Base-by-base conservation (phyloP, 164 flowering plant genomes). In the Santalum album region DNA sequence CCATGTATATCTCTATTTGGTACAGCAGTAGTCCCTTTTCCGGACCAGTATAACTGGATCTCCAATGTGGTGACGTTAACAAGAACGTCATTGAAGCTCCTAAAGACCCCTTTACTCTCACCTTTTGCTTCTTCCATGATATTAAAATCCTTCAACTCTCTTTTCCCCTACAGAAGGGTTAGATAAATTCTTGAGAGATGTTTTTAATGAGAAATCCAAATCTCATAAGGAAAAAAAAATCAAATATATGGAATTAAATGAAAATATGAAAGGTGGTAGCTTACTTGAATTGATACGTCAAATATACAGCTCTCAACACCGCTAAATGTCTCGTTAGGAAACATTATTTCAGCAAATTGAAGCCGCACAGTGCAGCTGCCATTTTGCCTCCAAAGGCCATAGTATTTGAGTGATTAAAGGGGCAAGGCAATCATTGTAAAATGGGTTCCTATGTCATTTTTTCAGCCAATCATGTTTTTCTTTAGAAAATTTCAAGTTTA, bases 341-440 rank as follows among this genome's bases (percentile, higher is more conserved):
- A 87, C 69, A 73, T 69, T 16, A 81, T 86, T 66, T 89, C 98
- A 22, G 94, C 91, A 69, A 92, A 92, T 63, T 87, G 94, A 29
- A 92, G 94, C 34, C 49, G 57, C 38, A 92, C 94, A 50, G 49
- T 76, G 55, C 89, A 92, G 54, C 69, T 84, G 5, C 98, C 98
- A 16, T 65, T 59, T 20, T 60, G 58, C 68, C 88, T 42, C 66
- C 98, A 91, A 54, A 86, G 71, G 17, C 88, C 98, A 64, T 78
- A 86, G 65, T 86, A 91, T 56, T 65, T 84, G 60, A 91, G 81
- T 10, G 95, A 88, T n/a, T 18, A 67, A 17, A 32, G 98, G 84
- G 21, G 94, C 43, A 23, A 72, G 55, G 12, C 96, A 96, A 21
- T n/a, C n/a, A n/a, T n/a, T n/a, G n/a, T n/a, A n/a, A n/a, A n/a